Conservation (phyloP, 2,329 filamentous ascomycete genomes). For the Rutstroemia sp. region DNA sequence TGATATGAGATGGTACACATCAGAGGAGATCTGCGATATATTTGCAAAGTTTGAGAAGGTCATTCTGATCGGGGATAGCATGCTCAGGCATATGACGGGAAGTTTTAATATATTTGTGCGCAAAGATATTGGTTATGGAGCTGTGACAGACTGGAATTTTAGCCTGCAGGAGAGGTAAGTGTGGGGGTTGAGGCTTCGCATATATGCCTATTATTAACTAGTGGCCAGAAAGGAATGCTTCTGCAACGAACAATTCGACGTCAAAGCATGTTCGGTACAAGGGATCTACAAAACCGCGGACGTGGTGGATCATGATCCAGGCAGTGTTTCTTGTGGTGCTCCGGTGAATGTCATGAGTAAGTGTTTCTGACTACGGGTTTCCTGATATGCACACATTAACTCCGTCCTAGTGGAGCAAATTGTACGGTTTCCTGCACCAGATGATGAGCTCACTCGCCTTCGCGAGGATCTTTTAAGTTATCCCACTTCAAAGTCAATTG, state of each 20-base stretch:
- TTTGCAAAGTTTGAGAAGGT: slow-evolving; percentile 39
- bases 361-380: neutral
- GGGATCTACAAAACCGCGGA: slow-evolving; percentile 41
- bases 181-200: too few relatives aligned
- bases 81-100: slow-evolving; percentile 41
- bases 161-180: slow-evolving; percentile 32
- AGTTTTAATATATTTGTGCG: slow-evolving; percentile 39
- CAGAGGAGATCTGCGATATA: slow-evolving; percentile 38
- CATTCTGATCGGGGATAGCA: slow-evolving; percentile 40
- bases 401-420: slow-evolving; percentile 33
- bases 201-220: neutral
- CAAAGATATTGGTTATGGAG: slow-evolving; percentile 40
- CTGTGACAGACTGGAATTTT: slow-evolving; percentile 43
- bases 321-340: slow-evolving; percentile 34
- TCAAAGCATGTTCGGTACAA: slow-evolving; percentile 41
- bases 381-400: too few relatives aligned
- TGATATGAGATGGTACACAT: slow-evolving; percentile 41
- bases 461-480: slow-evolving; percentile 29
- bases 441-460: slow-evolving; percentile 34
- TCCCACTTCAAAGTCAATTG: slow-evolving; percentile 24
- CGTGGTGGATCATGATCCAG: slow-evolving; percentile 35
- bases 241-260: slow-evolving; percentile 42
- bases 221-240: slow-evolving; percentile 35
- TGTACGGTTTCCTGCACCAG: slow-evolving; percentile 35
- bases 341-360: slow-evolving; percentile 33